Percentiles rank a stretch among this genome's conserved stretches.
Evolutionary conservation across 2,329 filamentous ascomycete genomes (phyloP).

Genomic region (Dothistroma pini): DNA sequence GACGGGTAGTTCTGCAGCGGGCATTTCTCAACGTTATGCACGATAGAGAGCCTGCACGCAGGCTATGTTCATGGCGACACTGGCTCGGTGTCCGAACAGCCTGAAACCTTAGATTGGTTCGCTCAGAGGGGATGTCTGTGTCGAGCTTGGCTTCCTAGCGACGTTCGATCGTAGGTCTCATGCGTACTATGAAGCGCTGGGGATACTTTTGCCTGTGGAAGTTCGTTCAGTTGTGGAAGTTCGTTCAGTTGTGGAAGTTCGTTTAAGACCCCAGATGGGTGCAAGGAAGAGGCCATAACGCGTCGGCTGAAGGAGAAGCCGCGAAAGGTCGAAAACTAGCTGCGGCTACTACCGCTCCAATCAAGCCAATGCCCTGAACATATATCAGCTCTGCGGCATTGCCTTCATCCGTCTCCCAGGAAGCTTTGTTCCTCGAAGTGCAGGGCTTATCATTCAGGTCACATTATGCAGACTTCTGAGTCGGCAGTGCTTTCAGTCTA

Average conservation of each 20-base stretch:
- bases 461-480: background rate
- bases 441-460: background rate
- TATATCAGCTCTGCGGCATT: background rate
- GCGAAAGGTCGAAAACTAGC: background rate
- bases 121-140: no score
- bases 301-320: background rate
- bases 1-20: conserved; percentile 10
- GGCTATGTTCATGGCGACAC: background rate
- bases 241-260: background rate
- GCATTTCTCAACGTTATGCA: background rate
- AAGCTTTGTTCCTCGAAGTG: background rate
- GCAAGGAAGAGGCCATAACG: background rate
- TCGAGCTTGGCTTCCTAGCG: no score
- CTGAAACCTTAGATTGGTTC: background rate
- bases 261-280: background rate
- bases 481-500: conserved; percentile 1
- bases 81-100: background rate
- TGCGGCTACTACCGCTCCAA: background rate
- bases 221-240: no score
- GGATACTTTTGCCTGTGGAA: no score
- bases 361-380: background rate
- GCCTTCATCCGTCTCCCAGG: background rate
- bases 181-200: no score
- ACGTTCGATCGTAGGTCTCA: no score
- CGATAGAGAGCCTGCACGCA: background rate